Evolutionary conservation across 805 yeast species (phyloP).

Genomic region (Myxozyma vanderwaltii): DNA sequence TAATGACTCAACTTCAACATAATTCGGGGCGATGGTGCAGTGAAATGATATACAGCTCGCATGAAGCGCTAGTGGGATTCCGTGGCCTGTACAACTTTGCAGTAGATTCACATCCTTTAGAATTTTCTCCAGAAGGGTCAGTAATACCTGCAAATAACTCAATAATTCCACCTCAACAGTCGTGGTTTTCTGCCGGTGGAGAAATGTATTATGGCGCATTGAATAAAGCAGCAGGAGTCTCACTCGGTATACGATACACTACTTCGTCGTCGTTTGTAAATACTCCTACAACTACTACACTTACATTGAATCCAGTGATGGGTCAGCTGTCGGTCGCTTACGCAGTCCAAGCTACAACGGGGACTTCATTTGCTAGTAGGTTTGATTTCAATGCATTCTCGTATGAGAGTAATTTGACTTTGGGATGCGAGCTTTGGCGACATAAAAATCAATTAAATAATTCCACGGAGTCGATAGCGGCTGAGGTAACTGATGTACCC

Average conservation of each 20-base stretch:
- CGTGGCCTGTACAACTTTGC: slow-evolving; percentile 72
- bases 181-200: slow-evolving; percentile 73
- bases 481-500: neutral
- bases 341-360: slow-evolving; percentile 74
- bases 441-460: neutral
- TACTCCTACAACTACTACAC: slow-evolving; percentile 83
- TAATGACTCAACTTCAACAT: slow-evolving; percentile 72
- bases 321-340: slow-evolving; percentile 90
- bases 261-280: slow-evolving; percentile 85
- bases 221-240: slow-evolving; percentile 85
- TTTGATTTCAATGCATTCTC: slow-evolving; percentile 91
- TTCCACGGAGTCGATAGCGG: neutral
- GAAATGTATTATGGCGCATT: slow-evolving; percentile 87
- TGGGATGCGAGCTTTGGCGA: slow-evolving; percentile 82
- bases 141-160: neutral
- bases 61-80: slow-evolving; percentile 80
- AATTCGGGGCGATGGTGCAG: slow-evolving; percentile 63
- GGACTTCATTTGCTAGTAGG: slow-evolving; percentile 75
- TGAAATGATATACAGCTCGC: slow-evolving; percentile 79
- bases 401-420: slow-evolving; percentile 78
- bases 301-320: slow-evolving; percentile 83
- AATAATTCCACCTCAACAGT: slow-evolving; percentile 36
- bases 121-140: neutral
- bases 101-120: slow-evolving; percentile 34
- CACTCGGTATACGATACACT: slow-evolving; percentile 80